Evolutionary conservation across 768 basidiomycete genomes (phyloP).

Genomic region (Lepiota brunneoincarnata): DNA sequence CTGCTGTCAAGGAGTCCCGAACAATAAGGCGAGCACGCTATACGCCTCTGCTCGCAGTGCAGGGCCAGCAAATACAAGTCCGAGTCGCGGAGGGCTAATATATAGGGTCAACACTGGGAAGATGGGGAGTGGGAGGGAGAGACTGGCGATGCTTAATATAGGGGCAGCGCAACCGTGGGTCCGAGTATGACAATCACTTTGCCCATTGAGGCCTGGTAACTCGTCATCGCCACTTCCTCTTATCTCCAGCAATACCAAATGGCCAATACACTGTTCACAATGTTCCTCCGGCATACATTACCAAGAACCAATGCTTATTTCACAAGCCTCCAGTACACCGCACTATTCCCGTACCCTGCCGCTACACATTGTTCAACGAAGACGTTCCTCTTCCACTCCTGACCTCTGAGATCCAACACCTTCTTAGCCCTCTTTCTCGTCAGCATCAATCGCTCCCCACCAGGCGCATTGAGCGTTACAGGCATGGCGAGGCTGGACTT

Average conservation of each 20-base stretch:
- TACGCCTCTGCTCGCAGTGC: too few species aligned
- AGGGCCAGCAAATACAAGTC: too few species aligned
- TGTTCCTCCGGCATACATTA: too few species aligned
- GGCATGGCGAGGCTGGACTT: constrained; percentile 58
- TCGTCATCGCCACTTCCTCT: not conserved
- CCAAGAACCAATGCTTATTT: not conserved
- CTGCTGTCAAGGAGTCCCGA: too few species aligned
- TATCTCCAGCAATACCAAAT: too few species aligned
- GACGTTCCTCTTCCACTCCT: constrained; percentile 56
- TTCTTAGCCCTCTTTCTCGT: constrained; percentile 43
- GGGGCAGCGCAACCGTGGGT: not conserved
- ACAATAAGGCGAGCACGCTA: too few species aligned
- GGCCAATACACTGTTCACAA: too few species aligned
- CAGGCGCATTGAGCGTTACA: constrained; percentile 42
- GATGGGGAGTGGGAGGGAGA: constrained; percentile 3
- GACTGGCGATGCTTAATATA: too few species aligned
- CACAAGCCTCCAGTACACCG: constrained; percentile 68
- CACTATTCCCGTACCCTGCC: constrained; percentile 60
- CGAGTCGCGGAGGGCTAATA: too few species aligned
- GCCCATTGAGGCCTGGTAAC: not conserved
- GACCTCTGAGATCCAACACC: constrained; percentile 59
- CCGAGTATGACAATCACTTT: not conserved
- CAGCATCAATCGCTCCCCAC: constrained; percentile 62
- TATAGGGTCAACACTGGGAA: too few species aligned
- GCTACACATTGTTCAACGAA: constrained; percentile 63